A percentile compares a stretch with the other conserved stretches of the same genome.
Conservation (phyloP, 352 stramenopile species). For the Phytophthora sp. region DNA sequence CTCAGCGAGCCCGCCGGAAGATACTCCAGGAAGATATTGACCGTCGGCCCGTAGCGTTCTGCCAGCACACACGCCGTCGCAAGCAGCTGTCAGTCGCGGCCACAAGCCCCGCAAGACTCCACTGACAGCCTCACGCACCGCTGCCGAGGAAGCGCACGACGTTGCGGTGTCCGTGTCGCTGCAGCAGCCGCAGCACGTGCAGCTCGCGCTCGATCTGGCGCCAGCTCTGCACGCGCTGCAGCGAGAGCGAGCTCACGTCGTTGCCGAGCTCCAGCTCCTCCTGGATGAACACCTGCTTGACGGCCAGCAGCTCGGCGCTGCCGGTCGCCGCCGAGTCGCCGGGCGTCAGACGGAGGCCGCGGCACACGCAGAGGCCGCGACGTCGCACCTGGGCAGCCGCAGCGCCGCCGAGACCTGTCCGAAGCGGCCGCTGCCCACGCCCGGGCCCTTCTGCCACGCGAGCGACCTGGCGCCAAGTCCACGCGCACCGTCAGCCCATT, state of each 20-base stretch:
- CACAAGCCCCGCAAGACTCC: neutral
- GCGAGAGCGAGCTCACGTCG: constrained; percentile 62
- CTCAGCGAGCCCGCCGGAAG: constrained; percentile 79
- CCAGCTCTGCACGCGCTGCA: constrained; percentile 58
- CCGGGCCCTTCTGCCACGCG: constrained; percentile 71
- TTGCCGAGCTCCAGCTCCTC: constrained; percentile 78
- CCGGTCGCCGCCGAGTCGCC: neutral
- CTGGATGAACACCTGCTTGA: constrained; percentile 89
- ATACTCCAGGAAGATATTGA: constrained; percentile 90
- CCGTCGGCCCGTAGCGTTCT: constrained; percentile 62
- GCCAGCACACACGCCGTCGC: neutral
- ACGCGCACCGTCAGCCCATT: neutral
- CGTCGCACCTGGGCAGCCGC: constrained; percentile 54
- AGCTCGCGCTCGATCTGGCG: constrained; percentile 69
- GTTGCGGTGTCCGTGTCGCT: constrained; percentile 51
- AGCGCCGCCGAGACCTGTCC: constrained; percentile 77
- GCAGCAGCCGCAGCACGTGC: constrained; percentile 47
- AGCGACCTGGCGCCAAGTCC: constrained; percentile 40
- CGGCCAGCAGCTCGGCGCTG: constrained; percentile 84
- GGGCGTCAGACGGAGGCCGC: constrained; percentile 1
- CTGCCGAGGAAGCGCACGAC: constrained; percentile 66
- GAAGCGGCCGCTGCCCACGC: constrained; percentile 74
- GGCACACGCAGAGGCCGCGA: constrained; percentile 1
- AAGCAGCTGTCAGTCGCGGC: neutral
- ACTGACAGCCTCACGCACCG: constrained; percentile 32